Conservation (phyloP, 2,329 filamentous ascomycete genomes). For the Pseudogymnoascus sp. region DNA sequence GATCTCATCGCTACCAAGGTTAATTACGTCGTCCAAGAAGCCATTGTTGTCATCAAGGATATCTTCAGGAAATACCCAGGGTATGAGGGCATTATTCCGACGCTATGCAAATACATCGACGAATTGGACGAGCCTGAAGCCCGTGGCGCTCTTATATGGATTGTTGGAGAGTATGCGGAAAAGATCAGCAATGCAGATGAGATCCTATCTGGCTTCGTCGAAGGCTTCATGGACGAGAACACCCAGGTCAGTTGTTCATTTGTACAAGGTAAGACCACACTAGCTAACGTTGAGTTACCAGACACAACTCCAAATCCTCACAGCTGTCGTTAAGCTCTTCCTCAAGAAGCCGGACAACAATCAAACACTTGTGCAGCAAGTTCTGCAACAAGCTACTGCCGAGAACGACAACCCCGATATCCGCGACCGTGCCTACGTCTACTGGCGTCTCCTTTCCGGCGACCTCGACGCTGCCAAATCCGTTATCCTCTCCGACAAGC, state of each 20-base stretch:
- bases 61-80: slow-evolving; percentile 96
- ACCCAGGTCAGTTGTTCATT: slow-evolving; percentile 58
- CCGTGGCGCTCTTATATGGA: slow-evolving; percentile 90
- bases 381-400: slow-evolving; percentile 82
- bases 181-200: slow-evolving; percentile 99
- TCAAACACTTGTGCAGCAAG: slow-evolving; percentile 86
- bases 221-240: slow-evolving; percentile 92
- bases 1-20: slow-evolving; percentile 96
- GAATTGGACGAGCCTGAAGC: slow-evolving; percentile 92
- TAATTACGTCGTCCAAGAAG: slow-evolving; percentile 98
- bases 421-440: slow-evolving; percentile 91
- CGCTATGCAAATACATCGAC: slow-evolving; percentile 91
- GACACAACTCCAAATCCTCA: slow-evolving; percentile 97
- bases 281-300: slow-evolving; percentile 31
- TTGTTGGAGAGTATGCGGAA: slow-evolving; percentile 96
- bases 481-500: slow-evolving; percentile 88
- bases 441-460: slow-evolving; percentile 92
- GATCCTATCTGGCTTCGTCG: slow-evolving; percentile 83
- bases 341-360: slow-evolving; percentile 91
- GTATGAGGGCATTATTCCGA: slow-evolving; percentile 96
- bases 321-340: slow-evolving; percentile 94
- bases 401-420: slow-evolving; percentile 98
- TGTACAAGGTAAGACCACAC: not conserved
- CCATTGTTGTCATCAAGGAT: slow-evolving; percentile 97
- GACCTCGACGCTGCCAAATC: slow-evolving; percentile 87